Evolutionary conservation across 345 rosid species (phyloP), one percentile per base, ranked within the genome.

Genomic region (Pugionium dolabratum): DNA sequence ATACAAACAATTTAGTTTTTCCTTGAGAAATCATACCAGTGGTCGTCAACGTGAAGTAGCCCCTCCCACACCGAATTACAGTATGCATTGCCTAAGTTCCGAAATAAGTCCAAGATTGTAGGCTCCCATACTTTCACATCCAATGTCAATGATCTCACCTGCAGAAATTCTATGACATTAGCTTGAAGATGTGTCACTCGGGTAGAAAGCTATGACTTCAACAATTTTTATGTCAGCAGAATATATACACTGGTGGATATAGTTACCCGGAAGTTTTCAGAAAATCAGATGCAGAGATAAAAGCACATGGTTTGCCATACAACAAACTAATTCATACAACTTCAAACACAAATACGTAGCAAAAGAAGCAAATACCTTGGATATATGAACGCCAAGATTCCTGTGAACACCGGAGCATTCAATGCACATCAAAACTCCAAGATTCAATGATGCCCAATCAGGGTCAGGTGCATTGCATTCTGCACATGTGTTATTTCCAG

Each of bases 81-180:
- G 70, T 83, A 91, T 30, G 72, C 64, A 76, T 91, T 91, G n/a
- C 98, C 98, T 78, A 91, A 75, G 29, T 73, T 59, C 40, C 75
- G 73, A 66, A 91, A 91, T 60, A 91, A 73, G 50, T 89, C 86
- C 88, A 91, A 73, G 31, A 91, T 75, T 7, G 96, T 78, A 69
- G 90, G 82, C 77, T 91, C 98, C 98, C 98, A 91, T 36, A 89
- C 92, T 80, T 82, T 89, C 75, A 89, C 98, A 79, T 91, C 98
- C 59, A 91, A 72, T 4, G 85, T 83, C 64, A 91, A 67, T 45
- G 98, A 91, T 59, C 98, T 85, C 66, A 91, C 98, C 98, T 91
- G 82, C 78, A 77, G 40, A 62, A 5, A 59, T 59, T 59, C 10
- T 25, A 58, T 53, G 39, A 41, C 41, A 56, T 57, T 34, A 67